Evolutionary conservation across 2,329 filamentous ascomycete genomes (phyloP).

Genomic region (Tolypocladium ovalisporum): DNA sequence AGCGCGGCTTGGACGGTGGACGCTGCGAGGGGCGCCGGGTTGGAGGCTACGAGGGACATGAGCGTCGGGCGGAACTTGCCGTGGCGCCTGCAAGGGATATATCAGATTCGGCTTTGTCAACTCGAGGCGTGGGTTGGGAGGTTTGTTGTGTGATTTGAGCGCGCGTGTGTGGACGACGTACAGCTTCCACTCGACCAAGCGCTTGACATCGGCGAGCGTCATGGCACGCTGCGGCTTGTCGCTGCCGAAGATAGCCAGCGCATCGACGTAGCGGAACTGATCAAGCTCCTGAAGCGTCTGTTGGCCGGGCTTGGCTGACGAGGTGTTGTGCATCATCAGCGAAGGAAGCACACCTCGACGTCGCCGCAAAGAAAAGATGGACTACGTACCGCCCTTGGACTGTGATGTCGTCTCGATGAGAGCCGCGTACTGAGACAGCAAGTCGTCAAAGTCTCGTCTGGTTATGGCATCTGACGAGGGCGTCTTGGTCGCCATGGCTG

Average conservation of each 20-base stretch:
- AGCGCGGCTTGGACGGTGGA: conserved; percentile 42
- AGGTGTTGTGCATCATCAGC: not conserved
- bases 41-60: conserved; percentile 51
- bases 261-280: conserved; percentile 44
- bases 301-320: conserved; percentile 34
- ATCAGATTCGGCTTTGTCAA: not conserved
- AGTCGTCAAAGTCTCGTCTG: conserved; percentile 20
- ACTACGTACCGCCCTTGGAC: conserved; percentile 32
- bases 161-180: conserved; percentile 26
- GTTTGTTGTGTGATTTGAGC: not conserved
- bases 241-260: conserved; percentile 33
- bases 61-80: conserved; percentile 52
- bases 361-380: not conserved
- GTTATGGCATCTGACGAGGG: conserved; percentile 12
- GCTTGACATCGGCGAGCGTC: conserved; percentile 45
- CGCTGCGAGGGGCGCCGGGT: conserved; percentile 36
- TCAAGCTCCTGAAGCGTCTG: conserved; percentile 48
- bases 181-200: conserved; percentile 62
- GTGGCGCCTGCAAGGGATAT: conserved; percentile 37
- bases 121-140: not conserved
- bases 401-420: conserved; percentile 32
- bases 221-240: conserved; percentile 27
- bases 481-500: conserved; percentile 1
- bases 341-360: not conserved
- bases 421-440: conserved; percentile 26